Evolutionary conservation across 2,329 filamentous ascomycete genomes (phyloP), one percentile per base, ranked within the genome.

Genomic region (Colletotrichum shisoi): DNA sequence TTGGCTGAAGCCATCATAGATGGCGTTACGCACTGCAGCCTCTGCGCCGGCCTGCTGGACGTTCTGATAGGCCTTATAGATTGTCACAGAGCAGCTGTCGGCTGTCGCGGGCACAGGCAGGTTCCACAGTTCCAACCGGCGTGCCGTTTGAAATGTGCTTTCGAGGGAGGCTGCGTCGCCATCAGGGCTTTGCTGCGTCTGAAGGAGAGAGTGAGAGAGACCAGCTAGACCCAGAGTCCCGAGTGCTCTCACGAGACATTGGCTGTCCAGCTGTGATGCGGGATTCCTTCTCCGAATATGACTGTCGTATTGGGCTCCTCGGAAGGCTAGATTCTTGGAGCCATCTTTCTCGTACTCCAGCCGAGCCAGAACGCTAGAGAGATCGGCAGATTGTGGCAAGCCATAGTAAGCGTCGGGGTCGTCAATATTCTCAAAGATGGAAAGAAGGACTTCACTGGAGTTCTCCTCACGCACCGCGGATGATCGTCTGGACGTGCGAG

Each of bases 341-440:
- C 94, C 94, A 71, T 96, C 90, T 57, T 89, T 89, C 78, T 99
- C 95, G 74, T 97, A 94, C 71, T 97, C 93, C 4, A 98, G 84
- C 11, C 92, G 89, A 57, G 90, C 87, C 66, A 98, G 82, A 1
- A 98, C 90, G 12, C 90, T 92, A 17, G 86, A 83, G 17, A 99
- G 79, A 64, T 89, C 93, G 7, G 93, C 86, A 46, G 87, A 87
- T 76, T 96, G 91, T 48, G 92, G 87, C 8, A 97, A 84, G 4
- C 95, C 96, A 74, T 99, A 99, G 76, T 96, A 99, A 0, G 93
- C 90, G 76, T 99, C 95, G 1, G 94, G 94, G 73, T 99, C 96
- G 74, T 97, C 94, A 53, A 99, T 91, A 68, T 92, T 94, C 74
- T 92, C 91, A 76, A 95, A 99, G 3, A 99, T 94, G 0, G 86